Evolutionary conservation across 2,329 filamentous ascomycete genomes (phyloP).

Genomic region (Colletotrichum lentis): DNA sequence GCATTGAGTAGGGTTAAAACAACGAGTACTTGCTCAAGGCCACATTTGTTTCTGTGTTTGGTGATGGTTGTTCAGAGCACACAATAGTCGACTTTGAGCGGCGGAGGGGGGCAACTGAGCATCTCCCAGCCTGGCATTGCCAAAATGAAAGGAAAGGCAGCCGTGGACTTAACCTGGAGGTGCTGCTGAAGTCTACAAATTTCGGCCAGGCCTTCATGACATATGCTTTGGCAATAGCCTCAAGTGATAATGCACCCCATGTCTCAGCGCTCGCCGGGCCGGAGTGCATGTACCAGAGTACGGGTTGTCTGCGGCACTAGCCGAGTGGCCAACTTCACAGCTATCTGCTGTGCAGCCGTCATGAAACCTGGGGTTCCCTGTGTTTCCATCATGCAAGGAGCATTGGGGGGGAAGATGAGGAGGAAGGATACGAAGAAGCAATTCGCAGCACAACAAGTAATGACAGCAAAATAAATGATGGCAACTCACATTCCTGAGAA

Average conservation of each 20-base stretch:
- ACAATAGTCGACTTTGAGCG: background rate
- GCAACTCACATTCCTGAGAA: conserved; percentile 69
- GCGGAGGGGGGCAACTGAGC: background rate
- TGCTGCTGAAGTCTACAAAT: background rate
- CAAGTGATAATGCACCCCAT: conserved; percentile 33
- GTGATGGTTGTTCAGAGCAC: background rate
- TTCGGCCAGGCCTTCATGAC: background rate
- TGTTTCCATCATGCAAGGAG: conserved; percentile 11
- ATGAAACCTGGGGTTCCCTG: background rate
- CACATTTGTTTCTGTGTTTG: background rate
- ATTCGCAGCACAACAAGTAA: conserved; percentile 25
- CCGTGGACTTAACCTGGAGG: background rate
- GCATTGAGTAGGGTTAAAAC: background rate
- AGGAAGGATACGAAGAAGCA: background rate
- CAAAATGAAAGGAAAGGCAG: background rate
- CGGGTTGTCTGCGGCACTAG: conserved; percentile 34
- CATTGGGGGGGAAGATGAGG: background rate
- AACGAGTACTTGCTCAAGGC: background rate
- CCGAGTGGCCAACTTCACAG: conserved; percentile 33
- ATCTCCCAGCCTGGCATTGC: background rate
- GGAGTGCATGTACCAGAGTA: conserved; percentile 31
- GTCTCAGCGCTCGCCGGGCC: conserved; percentile 28
- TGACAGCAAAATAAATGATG: conserved; percentile 30
- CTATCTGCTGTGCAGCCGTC: conserved; percentile 32
- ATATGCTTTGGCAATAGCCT: conserved; percentile 12